Percentiles rank a stretch among this genome's conserved stretches.
Conservation (phyloP, 2,329 filamentous ascomycete genomes). For the Beauveria bassiana region DNA sequence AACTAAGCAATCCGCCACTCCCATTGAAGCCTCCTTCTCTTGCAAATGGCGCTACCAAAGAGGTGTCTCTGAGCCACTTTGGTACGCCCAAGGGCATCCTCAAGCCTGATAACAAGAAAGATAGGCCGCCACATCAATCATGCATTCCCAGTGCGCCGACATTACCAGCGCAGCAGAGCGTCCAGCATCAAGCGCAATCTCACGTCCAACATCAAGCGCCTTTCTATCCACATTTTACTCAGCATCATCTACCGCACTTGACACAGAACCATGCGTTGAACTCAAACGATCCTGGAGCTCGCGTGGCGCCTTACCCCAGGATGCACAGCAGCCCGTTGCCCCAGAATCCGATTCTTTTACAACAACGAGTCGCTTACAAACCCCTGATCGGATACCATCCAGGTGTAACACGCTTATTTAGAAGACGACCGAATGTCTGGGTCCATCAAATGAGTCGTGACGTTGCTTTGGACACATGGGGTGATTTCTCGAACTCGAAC, state of each 20-base stretch:
- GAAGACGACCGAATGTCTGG: slow-evolving; percentile 15
- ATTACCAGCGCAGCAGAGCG: background rate
- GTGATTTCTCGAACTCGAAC: slow-evolving; percentile 1
- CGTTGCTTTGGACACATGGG: slow-evolving; percentile 20
- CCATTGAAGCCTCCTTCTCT: background rate
- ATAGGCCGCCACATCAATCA: background rate
- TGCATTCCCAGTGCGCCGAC: background rate
- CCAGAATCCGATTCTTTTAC: background rate
- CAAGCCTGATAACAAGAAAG: background rate
- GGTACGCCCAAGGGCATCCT: background rate
- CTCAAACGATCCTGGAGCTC: background rate
- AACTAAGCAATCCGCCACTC: background rate
- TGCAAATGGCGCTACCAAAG: background rate
- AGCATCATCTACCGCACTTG: background rate
- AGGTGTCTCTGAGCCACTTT: background rate
- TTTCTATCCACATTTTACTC: background rate
- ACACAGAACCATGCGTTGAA: background rate
- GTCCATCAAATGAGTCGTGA: slow-evolving; percentile 10
- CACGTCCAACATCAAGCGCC: background rate
- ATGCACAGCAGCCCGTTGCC: slow-evolving; percentile 1
- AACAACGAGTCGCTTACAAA: slow-evolving; percentile 14
- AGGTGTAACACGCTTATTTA: slow-evolving; percentile 17
- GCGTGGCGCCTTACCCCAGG: slow-evolving; percentile 1
- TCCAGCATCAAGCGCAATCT: background rate
- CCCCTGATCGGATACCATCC: slow-evolving; percentile 15